A percentile compares a stretch with the other conserved stretches of the same genome.
phyloP scores from a whole-genome alignment of 305 asterid species.

The Fraxinus nigra region DNA sequence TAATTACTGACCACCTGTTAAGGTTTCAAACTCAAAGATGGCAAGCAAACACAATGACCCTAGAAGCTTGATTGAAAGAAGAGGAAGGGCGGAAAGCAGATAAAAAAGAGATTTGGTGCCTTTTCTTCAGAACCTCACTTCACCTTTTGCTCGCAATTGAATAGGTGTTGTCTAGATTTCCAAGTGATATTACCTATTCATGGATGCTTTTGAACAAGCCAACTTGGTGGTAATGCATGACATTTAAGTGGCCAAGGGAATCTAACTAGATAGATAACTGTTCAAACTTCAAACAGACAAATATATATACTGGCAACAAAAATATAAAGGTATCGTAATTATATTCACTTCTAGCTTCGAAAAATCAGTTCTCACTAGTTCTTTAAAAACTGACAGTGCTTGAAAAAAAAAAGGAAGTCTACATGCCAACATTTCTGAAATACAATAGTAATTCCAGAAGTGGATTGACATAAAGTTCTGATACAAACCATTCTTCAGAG shows the following conservation, averaged over 20 bases:
- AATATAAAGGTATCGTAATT: not conserved
- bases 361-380: not conserved
- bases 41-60: not conserved
- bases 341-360: not conserved
- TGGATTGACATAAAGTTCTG: not conserved
- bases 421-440: not conserved
- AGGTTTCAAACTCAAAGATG: not conserved
- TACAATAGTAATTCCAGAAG: not conserved
- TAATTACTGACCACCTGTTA: not conserved
- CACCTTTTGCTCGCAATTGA: not conserved
- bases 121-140: not conserved
- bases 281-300: not conserved
- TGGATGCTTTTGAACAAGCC: not conserved
- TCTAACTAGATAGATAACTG: not conserved
- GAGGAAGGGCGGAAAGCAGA: not conserved
- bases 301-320: not conserved
- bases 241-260: constrained; percentile 2
- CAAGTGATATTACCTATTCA: not conserved
- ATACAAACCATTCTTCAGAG: not conserved
- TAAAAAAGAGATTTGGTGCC: not conserved
- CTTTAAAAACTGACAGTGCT: not conserved
- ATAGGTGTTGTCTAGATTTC: not conserved
- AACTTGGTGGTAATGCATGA: not conserved
- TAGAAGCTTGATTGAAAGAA: not conserved
- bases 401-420: not conserved